Evolutionary conservation across 169 alveolate species (phyloP), one percentile per base, ranked within the genome.

Genomic region (Cryptosporidium parvum): DNA sequence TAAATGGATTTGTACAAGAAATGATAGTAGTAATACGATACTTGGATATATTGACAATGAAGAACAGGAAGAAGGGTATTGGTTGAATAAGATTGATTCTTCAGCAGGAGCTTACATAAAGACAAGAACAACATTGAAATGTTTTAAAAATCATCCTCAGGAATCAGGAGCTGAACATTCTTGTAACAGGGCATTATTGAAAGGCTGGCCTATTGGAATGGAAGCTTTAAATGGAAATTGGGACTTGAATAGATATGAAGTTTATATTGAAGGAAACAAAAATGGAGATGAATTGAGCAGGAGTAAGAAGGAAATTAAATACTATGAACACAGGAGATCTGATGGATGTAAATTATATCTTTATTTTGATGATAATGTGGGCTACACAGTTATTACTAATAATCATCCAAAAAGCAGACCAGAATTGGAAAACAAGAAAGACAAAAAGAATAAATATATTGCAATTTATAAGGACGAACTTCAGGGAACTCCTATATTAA

Each of bases 1-100:
- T 44, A 80, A 67, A 18, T 80, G 89, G 89, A 80, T 80, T 59
- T 80, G 89, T 39, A 80, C 75, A 23, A 80, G 72, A 61, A 80
- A 80, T 80, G 89, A 80, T 29, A 61, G 51, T 48, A 80, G 80
- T 33, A 80, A 80, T 23, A 48, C 69, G n/a, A 80, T 80, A 42
- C 44, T 80, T 23, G 89, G 89, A 10, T 80, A 62, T 65, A 37
- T 80, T 45, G 89, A 80, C 0, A 61, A 67, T 45, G 62, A 80
- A 21, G 44, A 42, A 44, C 42, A 45, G 89, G 62, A 44, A 8
- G 75, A 58, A 45, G 89, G 89, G 4, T 44, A 45, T 65, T 80
- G 89, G 89, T 35, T 80, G 51, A 80, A 80, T 29, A 80, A 80
- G 31, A 62, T 80, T 31, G 89, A 80, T 26, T 45, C 75, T 4